phyloP scores from a whole-genome alignment of 192 early-diverging fungal species.

The Piromyces sp. region DNA sequence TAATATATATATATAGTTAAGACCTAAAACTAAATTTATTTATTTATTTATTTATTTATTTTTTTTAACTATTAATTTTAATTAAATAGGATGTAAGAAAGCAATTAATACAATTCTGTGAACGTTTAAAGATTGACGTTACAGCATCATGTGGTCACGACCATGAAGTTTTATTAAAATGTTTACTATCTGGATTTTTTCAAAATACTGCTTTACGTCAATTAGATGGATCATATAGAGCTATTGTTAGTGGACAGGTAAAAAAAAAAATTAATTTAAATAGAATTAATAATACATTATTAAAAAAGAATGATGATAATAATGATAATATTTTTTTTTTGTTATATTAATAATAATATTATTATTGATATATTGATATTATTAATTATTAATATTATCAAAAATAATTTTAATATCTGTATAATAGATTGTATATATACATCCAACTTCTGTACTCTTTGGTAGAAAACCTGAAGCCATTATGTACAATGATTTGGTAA shows the following conservation, averaged over 20 bases:
- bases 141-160: conserved; percentile 43
- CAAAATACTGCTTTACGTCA: conserved; percentile 72
- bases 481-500: conserved; percentile 76
- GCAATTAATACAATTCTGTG: conserved; percentile 66
- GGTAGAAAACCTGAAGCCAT: conserved; percentile 56
- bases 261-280: neutral
- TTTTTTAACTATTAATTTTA: too few relatives aligned
- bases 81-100: conserved; percentile 65
- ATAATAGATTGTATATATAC: conserved; percentile 68
- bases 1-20: too few relatives aligned
- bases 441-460: conserved; percentile 77
- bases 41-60: too few relatives aligned
- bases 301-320: neutral
- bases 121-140: conserved; percentile 46
- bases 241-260: conserved; percentile 38
- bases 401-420: too few relatives aligned
- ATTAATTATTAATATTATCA: too few relatives aligned
- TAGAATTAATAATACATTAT: neutral
- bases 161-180: conserved; percentile 53
- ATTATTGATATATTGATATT: too few relatives aligned
- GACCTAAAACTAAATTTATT: too few relatives aligned
- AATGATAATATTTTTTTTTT: too few relatives aligned
- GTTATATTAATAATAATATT: too few relatives aligned
- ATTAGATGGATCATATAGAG: conserved; percentile 71
- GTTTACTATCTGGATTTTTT: conserved; percentile 78